Conservation (phyloP, 805 yeast genomes). For the Myxozyma vanderwaltii region DNA sequence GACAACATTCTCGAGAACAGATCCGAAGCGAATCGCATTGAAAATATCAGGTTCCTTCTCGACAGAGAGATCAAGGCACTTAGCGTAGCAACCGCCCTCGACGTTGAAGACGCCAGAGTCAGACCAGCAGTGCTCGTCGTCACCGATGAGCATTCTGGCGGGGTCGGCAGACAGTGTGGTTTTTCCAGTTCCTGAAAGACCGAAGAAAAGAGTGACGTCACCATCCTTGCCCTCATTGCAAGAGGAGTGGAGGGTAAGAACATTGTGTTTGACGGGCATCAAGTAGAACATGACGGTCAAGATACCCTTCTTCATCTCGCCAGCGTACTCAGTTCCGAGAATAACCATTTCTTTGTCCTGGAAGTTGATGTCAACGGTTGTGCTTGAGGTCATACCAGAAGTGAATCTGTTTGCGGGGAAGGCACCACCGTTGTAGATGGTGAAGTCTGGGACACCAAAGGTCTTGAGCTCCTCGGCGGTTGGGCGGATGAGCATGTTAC, state of each 20-base stretch:
- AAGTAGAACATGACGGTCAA: constrained; percentile 98
- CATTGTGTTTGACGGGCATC: constrained; percentile 92
- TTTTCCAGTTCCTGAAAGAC: constrained; percentile 97
- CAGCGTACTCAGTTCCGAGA: constrained; percentile 98
- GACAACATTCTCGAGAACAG: constrained; percentile 90
- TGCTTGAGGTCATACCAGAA: constrained; percentile 94
- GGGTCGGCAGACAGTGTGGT: constrained; percentile 97
- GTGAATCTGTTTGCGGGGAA: constrained; percentile 98
- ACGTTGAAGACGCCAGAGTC: constrained; percentile 97
- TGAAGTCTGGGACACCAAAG: constrained; percentile 97
- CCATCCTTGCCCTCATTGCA: constrained; percentile 82
- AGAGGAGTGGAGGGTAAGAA: constrained; percentile 91
- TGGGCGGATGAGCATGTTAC: constrained; percentile 96
- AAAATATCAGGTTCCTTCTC: constrained; percentile 98
- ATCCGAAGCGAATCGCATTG: constrained; percentile 91
- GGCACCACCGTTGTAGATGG: constrained; percentile 97
- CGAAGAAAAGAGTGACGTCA: constrained; percentile 94
- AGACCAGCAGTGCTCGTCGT: constrained; percentile 99
- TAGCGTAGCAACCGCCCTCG: constrained; percentile 99
- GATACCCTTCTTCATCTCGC: constrained; percentile 99
- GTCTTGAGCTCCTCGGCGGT: constrained; percentile 81
- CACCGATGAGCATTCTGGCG: constrained; percentile 90
- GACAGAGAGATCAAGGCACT: constrained; percentile 82
- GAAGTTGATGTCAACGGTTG: constrained; percentile 95
- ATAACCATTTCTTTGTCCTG: constrained; percentile 98